Evolutionary conservation across 148 eudicot genomes (phyloP).

Genomic region (Simmondsia chinensis): DNA sequence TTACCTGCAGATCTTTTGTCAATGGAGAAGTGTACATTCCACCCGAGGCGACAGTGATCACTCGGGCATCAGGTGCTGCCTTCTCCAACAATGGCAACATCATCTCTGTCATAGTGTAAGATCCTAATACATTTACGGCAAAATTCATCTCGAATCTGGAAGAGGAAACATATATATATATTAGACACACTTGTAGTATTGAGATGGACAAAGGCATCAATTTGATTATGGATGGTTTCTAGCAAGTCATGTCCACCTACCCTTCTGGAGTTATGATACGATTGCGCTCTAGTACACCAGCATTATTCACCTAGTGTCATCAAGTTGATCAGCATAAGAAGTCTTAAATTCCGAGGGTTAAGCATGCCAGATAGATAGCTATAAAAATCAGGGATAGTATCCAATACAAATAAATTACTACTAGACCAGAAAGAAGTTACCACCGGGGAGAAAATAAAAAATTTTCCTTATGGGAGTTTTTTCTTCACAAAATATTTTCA

Average conservation of each 20-base stretch:
- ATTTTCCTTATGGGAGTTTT: too few species aligned
- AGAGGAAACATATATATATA: not conserved
- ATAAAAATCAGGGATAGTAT: too few species aligned
- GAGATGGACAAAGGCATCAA: not conserved
- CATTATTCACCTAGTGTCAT: conserved; percentile 71
- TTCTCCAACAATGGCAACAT: conserved; percentile 81
- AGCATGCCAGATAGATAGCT: too few species aligned
- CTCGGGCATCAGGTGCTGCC: conserved; percentile 90
- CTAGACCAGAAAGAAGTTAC: too few species aligned
- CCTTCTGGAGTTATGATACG: conserved; percentile 69
- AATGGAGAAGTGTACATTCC: conserved; percentile 86
- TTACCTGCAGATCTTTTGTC: conserved; percentile 76
- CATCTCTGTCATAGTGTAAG: conserved; percentile 59
- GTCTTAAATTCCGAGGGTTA: too few species aligned
- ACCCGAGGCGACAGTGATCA: conserved; percentile 83
- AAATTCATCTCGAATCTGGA: conserved; percentile 79
- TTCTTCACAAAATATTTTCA: too few species aligned
- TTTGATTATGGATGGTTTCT: too few species aligned
- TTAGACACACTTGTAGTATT: conserved; percentile 7
- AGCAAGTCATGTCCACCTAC: conserved; percentile 19
- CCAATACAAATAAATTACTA: too few species aligned
- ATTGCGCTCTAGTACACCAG: conserved; percentile 62
- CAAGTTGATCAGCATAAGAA: conserved; percentile 1
- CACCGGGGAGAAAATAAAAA: too few species aligned
- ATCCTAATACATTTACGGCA: conserved; percentile 87